These are phyloP conservation scores for Dunaliella sp. DNA, from an alignment of 139 green algal species.

Conservation along the genomic window DNA sequence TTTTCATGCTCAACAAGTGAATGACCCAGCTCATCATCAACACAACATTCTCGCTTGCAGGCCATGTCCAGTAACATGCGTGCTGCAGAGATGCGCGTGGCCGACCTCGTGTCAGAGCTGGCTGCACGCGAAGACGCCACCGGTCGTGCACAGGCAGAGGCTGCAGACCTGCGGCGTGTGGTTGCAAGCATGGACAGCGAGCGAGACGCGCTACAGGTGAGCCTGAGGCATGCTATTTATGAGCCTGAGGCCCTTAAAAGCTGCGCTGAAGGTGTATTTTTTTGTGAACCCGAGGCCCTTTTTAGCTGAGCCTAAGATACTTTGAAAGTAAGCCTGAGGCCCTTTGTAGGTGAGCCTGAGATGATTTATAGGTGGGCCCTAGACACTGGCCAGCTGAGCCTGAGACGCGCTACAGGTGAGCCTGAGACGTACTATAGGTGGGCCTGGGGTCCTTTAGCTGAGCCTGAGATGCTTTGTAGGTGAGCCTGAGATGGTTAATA, in stretches of 20 bases:
- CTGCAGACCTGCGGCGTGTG: conserved; percentile 22
- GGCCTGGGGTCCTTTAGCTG: too few relatives aligned
- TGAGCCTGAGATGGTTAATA: not conserved
- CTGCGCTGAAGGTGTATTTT: too few relatives aligned
- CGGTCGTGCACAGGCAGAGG: conserved; percentile 23
- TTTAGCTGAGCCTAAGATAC: not conserved
- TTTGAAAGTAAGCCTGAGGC: too few relatives aligned
- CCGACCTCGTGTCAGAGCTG: conserved; percentile 46
- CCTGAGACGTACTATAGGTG: not conserved
- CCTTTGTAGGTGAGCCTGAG: too few relatives aligned
- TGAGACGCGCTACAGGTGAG: conserved; percentile 41
- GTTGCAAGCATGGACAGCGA: conserved; percentile 38
- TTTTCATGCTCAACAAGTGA: too few relatives aligned
- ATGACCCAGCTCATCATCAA: too few relatives aligned
- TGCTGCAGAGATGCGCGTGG: conserved; percentile 40
- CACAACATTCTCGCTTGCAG: too few relatives aligned
- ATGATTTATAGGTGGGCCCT: too few relatives aligned
- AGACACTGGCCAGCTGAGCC: too few relatives aligned
- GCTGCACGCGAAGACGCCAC: conserved; percentile 31
- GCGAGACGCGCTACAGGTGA: conserved; percentile 39
- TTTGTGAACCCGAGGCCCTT: too few relatives aligned
- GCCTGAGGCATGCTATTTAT: not conserved
- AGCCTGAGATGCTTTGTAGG: too few relatives aligned
- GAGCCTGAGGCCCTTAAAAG: too few relatives aligned
- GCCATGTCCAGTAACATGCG: conserved; percentile 45